phyloP scores from a whole-genome alignment of 1,284 basidiomycete species.

The Cryptococcus depauperatus region DNA sequence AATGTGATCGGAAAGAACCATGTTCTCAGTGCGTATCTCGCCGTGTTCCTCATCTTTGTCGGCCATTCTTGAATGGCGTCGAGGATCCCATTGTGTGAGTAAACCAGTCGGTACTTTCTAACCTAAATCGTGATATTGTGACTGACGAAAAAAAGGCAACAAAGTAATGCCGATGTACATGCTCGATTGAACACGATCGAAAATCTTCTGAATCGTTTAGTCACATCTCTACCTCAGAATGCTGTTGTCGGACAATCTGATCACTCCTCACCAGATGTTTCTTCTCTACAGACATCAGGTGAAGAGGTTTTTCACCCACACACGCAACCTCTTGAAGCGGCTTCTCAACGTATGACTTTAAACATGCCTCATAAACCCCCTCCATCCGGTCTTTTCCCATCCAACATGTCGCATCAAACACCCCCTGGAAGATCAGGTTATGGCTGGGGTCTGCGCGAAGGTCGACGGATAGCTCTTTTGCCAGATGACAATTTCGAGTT shows the following conservation, averaged over 20 bases:
- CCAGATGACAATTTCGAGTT: slow-evolving; percentile 38
- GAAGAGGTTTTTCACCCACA: slow-evolving; percentile 40
- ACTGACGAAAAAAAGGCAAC: not conserved
- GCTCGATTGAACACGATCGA: slow-evolving; percentile 43
- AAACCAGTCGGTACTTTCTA: not conserved
- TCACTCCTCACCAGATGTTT: slow-evolving; percentile 31
- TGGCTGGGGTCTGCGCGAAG: slow-evolving; percentile 42
- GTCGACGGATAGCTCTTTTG: slow-evolving; percentile 32
- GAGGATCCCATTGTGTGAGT: slow-evolving; percentile 44
- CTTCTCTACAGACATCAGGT: slow-evolving; percentile 28
- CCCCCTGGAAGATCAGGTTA: slow-evolving; percentile 32
- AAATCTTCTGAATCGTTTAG: slow-evolving; percentile 37
- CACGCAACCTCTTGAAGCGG: slow-evolving; percentile 17
- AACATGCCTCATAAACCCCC: slow-evolving; percentile 40
- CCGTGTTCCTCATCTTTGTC: slow-evolving; percentile 45
- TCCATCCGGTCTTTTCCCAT: slow-evolving; percentile 39
- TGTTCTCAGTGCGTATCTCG: slow-evolving; percentile 46
- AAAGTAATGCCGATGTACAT: slow-evolving; percentile 43
- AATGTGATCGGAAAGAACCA: slow-evolving; percentile 44
- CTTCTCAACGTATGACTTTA: slow-evolving; percentile 18
- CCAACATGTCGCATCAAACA: slow-evolving; percentile 26
- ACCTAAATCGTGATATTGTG: not conserved
- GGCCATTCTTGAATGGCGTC: slow-evolving; percentile 47
- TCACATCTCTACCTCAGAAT: slow-evolving; percentile 24
- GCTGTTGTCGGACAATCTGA: slow-evolving; percentile 16